A percentile compares a stretch with the other conserved stretches of the same genome.
These are phyloP conservation scores for Rhododendron mucronatum DNA, from an alignment of 148 eudicot species.

Conservation along the genomic window DNA sequence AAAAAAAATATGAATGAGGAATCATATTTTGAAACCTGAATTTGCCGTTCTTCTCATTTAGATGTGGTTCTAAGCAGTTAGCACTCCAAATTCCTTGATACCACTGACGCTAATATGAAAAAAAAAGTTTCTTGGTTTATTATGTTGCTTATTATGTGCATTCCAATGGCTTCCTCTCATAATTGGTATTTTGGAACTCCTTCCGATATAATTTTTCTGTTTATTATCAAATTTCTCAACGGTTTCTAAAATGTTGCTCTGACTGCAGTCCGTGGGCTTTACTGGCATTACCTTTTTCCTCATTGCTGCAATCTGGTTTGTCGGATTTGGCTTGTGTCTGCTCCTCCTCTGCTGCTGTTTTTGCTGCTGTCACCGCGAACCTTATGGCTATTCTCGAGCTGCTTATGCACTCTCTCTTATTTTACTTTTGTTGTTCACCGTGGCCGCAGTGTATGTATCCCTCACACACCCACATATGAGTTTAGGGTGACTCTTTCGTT, in stretches of 20 bases:
- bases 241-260: constrained; percentile 4
- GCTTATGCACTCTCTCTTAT: constrained; percentile 38
- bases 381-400: constrained; percentile 34
- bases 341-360: constrained; percentile 28
- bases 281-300: constrained; percentile 35
- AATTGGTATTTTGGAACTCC: neutral
- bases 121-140: neutral
- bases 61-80: neutral
- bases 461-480: neutral
- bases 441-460: constrained; percentile 35
- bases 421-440: constrained; percentile 29
- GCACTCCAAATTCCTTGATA: neutral
- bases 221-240: neutral
- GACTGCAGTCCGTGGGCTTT: constrained; percentile 40
- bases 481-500: neutral
- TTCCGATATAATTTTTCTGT: neutral
- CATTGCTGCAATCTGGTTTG: constrained; percentile 38
- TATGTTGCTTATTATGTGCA: neutral
- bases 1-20: neutral
- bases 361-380: constrained; percentile 33
- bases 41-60: neutral
- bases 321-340: constrained; percentile 35
- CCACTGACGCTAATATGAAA: neutral
- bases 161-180: neutral
- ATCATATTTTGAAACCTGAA: neutral